Conservation (phyloP, 768 basidiomycete genomes). For the Collybia mongolica region DNA sequence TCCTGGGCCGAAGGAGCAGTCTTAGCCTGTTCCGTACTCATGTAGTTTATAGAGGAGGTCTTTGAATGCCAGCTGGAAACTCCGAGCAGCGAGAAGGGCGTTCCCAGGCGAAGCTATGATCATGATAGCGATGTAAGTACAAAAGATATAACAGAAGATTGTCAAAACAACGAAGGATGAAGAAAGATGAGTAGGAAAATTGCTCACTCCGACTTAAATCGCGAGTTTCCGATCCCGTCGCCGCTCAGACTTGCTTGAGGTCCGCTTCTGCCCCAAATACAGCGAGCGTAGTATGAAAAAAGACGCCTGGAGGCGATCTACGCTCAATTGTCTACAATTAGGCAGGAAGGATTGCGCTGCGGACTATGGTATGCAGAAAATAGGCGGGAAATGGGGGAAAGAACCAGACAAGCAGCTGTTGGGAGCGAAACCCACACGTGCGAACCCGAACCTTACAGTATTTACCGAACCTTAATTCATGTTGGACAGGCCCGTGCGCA, state of each 20-base stretch:
- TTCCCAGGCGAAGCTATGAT: background rate
- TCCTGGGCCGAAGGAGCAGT: conserved; percentile 26
- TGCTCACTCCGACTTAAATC: conserved; percentile 46
- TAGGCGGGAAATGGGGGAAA: conserved; percentile 6
- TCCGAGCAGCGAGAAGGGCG: background rate
- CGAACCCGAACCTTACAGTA: conserved; percentile 10
- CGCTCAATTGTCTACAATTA: background rate
- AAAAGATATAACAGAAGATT: background rate
- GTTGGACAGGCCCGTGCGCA: conserved; percentile 17
- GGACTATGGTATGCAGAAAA: background rate
- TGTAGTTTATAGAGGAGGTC: conserved; percentile 4
- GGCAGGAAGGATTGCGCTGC: conserved; percentile 1
- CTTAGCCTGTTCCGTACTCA: conserved; percentile 34
- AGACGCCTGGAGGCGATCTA: background rate
- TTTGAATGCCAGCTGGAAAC: background rate
- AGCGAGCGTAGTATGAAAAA: conserved; percentile 2
- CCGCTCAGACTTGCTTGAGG: conserved; percentile 37
- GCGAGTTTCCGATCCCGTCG: conserved; percentile 35
- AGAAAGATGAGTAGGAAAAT: conserved; percentile 28
- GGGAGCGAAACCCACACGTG: conserved; percentile 18
- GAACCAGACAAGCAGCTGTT: conserved; percentile 4
- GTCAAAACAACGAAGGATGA: conserved; percentile 5
- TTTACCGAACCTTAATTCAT: conserved; percentile 11
- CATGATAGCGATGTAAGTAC: background rate
- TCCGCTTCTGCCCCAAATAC: conserved; percentile 13